Evolutionary conservation across 306 rosid species (phyloP).

Genomic region (Dryas octopetala): DNA sequence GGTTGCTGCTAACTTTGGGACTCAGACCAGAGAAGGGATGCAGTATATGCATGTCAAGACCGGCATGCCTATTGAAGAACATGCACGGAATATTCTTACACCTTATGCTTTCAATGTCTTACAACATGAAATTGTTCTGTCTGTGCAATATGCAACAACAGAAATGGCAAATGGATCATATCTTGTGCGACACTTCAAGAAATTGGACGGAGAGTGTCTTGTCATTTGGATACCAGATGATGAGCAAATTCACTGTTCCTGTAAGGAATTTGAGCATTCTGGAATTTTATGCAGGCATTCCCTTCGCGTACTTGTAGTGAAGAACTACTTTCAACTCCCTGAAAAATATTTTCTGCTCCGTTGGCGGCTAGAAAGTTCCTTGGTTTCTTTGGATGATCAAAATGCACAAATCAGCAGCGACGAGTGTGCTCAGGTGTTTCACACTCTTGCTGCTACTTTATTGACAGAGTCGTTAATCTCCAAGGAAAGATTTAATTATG

Average conservation of each 20-base stretch:
- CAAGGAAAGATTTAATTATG: constrained; percentile 45
- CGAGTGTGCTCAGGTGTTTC: constrained; percentile 45
- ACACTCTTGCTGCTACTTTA: constrained; percentile 43
- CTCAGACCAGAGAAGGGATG: constrained; percentile 36
- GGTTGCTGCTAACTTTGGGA: constrained; percentile 34
- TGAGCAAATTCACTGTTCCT: constrained; percentile 58
- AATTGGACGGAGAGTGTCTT: constrained; percentile 54
- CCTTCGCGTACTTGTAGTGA: constrained; percentile 46
- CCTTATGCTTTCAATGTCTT: constrained; percentile 58
- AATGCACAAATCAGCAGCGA: constrained; percentile 30
- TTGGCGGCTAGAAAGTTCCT: constrained; percentile 48
- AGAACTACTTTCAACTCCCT: constrained; percentile 63
- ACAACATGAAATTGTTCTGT: constrained; percentile 48
- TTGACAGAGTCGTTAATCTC: constrained; percentile 55
- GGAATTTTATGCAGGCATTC: constrained; percentile 68
- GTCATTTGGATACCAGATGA: constrained; percentile 52
- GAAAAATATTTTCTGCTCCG: constrained; percentile 51
- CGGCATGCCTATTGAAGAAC: constrained; percentile 70
- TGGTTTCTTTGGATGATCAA: constrained; percentile 32
- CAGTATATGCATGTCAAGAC: constrained; percentile 47
- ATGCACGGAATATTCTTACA: constrained; percentile 51
- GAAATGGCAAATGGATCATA: constrained; percentile 58
- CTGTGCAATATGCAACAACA: constrained; percentile 46
- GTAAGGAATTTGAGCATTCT: constrained; percentile 65
- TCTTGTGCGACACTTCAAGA: constrained; percentile 54